Evolutionary conservation across 108 stramenopile species (phyloP).

Genomic region (Aurantiochytrium sp.): DNA sequence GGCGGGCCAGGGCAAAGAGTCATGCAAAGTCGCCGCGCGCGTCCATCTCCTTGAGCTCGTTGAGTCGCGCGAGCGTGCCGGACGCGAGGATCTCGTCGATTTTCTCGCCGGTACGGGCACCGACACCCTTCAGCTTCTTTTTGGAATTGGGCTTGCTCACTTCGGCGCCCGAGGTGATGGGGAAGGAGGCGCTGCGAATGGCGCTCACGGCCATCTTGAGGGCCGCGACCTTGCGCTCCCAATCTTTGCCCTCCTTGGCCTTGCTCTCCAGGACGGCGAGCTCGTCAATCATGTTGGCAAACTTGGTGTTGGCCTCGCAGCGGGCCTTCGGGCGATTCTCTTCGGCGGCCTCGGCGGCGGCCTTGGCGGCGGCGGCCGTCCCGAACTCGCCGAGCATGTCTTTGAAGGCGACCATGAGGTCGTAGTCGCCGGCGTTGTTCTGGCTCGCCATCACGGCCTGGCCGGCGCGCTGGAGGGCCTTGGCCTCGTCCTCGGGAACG

Average conservation of each 20-base stretch:
- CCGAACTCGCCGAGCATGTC: not conserved
- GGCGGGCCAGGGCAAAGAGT: no score
- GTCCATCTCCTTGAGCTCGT: not conserved
- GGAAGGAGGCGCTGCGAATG: not conserved
- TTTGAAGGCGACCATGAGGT: not conserved
- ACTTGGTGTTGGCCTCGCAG: not conserved
- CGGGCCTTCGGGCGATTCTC: not conserved
- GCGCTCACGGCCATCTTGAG: not conserved
- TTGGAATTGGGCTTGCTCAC: not conserved
- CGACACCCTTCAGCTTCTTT: not conserved
- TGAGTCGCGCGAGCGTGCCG: not conserved
- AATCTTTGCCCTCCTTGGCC: not conserved
- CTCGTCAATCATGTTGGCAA: not conserved
- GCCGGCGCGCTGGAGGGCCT: not conserved
- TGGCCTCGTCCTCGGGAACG: not conserved
- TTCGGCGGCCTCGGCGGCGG: not conserved
- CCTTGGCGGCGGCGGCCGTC: not conserved
- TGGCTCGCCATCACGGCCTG: constrained; percentile 20
- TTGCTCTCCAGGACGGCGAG: not conserved
- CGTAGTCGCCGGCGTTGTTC: not conserved
- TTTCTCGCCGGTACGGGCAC: not conserved
- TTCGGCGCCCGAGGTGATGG: not conserved
- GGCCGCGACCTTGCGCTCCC: not conserved
- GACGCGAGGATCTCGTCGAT: not conserved
- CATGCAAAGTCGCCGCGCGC: not conserved